Evolutionary conservation across 306 rosid species (phyloP), one percentile per base, ranked within the genome.

Genomic region (Cercis canadensis): DNA sequence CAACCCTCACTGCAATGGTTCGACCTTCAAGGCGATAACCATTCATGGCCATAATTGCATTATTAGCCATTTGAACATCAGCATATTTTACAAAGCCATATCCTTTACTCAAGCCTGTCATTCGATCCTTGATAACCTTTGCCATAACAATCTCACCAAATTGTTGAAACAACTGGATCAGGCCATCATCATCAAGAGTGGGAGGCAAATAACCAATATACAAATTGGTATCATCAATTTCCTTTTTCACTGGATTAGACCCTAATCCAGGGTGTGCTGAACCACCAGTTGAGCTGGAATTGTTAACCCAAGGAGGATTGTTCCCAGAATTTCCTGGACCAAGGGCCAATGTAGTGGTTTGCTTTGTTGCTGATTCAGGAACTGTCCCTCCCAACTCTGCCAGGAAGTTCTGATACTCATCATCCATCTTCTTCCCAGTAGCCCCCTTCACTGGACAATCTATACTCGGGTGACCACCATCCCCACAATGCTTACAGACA

Each of bases 81-180:
- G 96, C 85, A 74, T 94, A 94, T 83, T 94, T 91, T 61, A 94
- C 99, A 64, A 94, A 94, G 11, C 99, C 99, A 11, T 91, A 94
- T 14, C 99, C 99, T 82, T 91, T 94, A 85, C 99, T 94, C 86
- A 89, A 65, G 47, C 90, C 92, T 1, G 97, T 78, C 64, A 83
- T 56, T 40, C 97, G 81, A 55, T 91, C 99, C 89, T 82, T 94
- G 60, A 94, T 94, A 75, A 94, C 97, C 80, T 91, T 94, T 0
- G 99, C 99, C 97, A 89, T 94, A 65, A 89, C 96, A 80, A 94
- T 94, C 73, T 94, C 99, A 36, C 99, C 99, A 77, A 91, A 94
- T 46, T 92, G 88, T 47, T 92, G 86, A 81, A 94, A 94, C 80
- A 94, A 77, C 44, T 89, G 81, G 62, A 94, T 94, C 85, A 94